These are phyloP conservation scores for Aspergillus fumigatus DNA, from an alignment of 2,329 filamentous ascomycete genomes.

Conservation along the genomic window DNA sequence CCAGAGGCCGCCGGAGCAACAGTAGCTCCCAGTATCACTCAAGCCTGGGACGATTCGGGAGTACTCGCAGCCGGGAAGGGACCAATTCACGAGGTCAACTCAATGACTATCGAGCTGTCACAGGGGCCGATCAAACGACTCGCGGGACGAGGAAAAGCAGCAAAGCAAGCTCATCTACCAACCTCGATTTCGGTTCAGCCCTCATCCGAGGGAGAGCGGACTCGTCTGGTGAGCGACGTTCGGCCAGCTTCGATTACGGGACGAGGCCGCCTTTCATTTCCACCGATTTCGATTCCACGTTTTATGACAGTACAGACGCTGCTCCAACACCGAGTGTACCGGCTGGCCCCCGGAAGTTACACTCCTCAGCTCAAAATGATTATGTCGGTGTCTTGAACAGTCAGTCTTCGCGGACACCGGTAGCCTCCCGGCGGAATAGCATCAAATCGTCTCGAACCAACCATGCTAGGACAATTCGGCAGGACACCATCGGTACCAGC, in stretches of 20 bases:
- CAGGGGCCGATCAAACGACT: slow-evolving; percentile 18
- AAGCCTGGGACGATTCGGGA: slow-evolving; percentile 59
- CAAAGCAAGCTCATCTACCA: slow-evolving; percentile 72
- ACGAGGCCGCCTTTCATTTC: slow-evolving; percentile 29
- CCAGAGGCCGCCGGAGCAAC: slow-evolving; percentile 65
- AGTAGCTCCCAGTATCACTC: slow-evolving; percentile 70
- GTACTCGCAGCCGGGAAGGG: slow-evolving; percentile 47
- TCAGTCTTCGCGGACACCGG: slow-evolving; percentile 27
- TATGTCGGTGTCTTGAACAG: slow-evolving; percentile 19
- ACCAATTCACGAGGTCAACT: slow-evolving; percentile 34
- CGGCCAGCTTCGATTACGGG: slow-evolving; percentile 43
- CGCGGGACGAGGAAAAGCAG: slow-evolving; percentile 55
- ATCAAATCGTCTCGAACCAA: slow-evolving; percentile 39
- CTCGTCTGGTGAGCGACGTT: slow-evolving; percentile 34
- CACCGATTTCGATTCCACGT: slow-evolving; percentile 18
- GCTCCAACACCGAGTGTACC: slow-evolving; percentile 83
- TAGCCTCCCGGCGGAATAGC: slow-evolving; percentile 39
- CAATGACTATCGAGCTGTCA: slow-evolving; percentile 29
- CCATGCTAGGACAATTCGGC: slow-evolving; percentile 32
- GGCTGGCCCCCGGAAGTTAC: slow-evolving; percentile 63
- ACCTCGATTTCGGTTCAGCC: slow-evolving; percentile 64
- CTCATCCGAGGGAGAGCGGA: slow-evolving; percentile 30
- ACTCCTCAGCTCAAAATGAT: slow-evolving; percentile 39
- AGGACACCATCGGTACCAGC: slow-evolving; percentile 36
- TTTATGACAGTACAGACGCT: slow-evolving; percentile 62